phyloP scores from a whole-genome alignment of 768 basidiomycete species.

The Cystoderma amianthinum region DNA sequence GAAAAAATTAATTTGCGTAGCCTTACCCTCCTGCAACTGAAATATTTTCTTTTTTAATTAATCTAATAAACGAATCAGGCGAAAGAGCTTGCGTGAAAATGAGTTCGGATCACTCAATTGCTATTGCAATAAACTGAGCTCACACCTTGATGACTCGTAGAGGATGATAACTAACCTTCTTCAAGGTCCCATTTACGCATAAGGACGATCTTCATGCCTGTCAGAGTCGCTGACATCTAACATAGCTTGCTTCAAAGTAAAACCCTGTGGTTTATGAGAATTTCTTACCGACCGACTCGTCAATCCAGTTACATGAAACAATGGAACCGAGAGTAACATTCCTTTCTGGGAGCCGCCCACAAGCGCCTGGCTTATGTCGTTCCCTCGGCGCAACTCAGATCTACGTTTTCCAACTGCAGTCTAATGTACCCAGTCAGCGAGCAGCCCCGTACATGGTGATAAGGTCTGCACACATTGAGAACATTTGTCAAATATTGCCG shows the following conservation, averaged over 20 bases:
- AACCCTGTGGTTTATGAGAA: neutral
- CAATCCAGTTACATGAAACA: conserved; percentile 54
- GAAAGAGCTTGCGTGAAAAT: too few relatives aligned
- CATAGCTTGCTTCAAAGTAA: neutral
- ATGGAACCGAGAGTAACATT: conserved; percentile 42
- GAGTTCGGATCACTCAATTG: too few relatives aligned
- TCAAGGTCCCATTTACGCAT: conserved; percentile 45
- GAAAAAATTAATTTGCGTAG: neutral
- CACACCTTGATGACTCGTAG: too few relatives aligned
- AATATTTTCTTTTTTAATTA: conserved; percentile 39
- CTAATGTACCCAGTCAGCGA: conserved; percentile 12
- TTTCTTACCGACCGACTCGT: conserved; percentile 16
- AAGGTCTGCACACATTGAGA: conserved; percentile 29
- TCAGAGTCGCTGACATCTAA: conserved; percentile 33
- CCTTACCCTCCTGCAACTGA: conserved; percentile 35
- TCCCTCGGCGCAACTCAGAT: conserved; percentile 30
- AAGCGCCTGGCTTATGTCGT: conserved; percentile 19
- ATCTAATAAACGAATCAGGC: conserved; percentile 14
- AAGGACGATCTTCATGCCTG: conserved; percentile 38
- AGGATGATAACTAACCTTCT: conserved; percentile 24
- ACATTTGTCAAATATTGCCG: conserved; percentile 40
- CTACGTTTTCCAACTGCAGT: conserved; percentile 22
- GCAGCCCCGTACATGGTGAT: neutral
- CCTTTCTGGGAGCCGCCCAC: conserved; percentile 32
- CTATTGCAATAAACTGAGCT: too few relatives aligned